phyloP scores from a whole-genome alignment of 148 eudicot species.

The Camellia granthamiana region DNA sequence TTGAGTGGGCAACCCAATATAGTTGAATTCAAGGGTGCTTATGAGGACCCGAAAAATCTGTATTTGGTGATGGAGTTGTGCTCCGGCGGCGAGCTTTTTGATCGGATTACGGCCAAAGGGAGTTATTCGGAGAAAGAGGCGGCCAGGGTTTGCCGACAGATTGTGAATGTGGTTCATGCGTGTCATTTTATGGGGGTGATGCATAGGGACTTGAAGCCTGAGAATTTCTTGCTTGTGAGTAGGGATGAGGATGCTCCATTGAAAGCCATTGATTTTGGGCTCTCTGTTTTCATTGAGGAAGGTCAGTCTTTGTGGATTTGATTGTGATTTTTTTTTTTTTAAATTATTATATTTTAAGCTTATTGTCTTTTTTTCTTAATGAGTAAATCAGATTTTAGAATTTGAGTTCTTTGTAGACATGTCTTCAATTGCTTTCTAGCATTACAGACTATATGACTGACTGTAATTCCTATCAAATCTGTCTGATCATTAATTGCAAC shows the following conservation, averaged over 20 bases:
- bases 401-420: neutral
- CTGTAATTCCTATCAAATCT: neutral
- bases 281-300: constrained; percentile 83
- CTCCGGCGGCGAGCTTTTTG: constrained; percentile 81
- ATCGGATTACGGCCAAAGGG: constrained; percentile 59
- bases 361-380: neutral
- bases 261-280: constrained; percentile 90
- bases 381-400: neutral
- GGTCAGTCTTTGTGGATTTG: constrained; percentile 31
- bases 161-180: constrained; percentile 88
- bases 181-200: constrained; percentile 98
- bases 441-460: neutral
- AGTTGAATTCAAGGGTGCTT: constrained; percentile 79
- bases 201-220: constrained; percentile 93
- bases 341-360: neutral
- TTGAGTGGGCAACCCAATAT: constrained; percentile 85
- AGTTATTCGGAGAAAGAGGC: constrained; percentile 78
- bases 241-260: constrained; percentile 47
- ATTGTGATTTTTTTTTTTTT: neutral
- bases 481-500: neutral
- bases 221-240: constrained; percentile 73
- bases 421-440: neutral
- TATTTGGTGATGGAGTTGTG: constrained; percentile 88
- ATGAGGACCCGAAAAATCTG: constrained; percentile 53
- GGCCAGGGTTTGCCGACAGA: constrained; percentile 68